Base-by-base conservation (phyloP, 2,329 filamentous ascomycete species). In the Exophiala sp. region DNA sequence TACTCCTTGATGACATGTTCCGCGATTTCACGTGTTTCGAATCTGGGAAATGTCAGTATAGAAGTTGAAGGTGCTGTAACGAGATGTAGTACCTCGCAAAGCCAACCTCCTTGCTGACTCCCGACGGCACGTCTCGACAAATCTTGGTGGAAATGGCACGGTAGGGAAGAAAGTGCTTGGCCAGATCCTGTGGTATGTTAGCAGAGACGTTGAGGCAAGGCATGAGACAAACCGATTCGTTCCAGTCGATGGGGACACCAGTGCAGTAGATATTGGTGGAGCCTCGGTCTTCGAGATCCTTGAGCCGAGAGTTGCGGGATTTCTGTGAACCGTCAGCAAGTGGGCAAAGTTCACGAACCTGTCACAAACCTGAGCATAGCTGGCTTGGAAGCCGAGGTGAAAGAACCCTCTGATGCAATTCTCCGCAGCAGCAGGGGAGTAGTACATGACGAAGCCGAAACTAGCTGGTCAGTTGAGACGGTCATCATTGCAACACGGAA, bases 181-280 rank as follows among this genome's bases (percentile, higher is more conserved):
- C 69, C 89, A 91, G 60, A 82, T 85, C 66, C 85, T 86, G 63
- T 89, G 81, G 71, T 32, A 16, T 33, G 56, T 65, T 45, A 71
- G 63, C 50, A 43, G 8, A 41, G 24, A 3, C 14, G 51, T 21
- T 24, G 32, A 16, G 42, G 47, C 7, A 3, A 21, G 9, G 21
- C 32, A 38, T 5, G 49, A 12, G 9, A 41, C 86, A 69, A 72
- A 92, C 91, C 64, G 89, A 85, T 77, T 99, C 95, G 48, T 89
- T 95, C 80, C 95, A 85, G 59, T 86, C 84, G 73, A 92, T 91
- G 34, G 94, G 94, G 41, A 99, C 82, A 72, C 97, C 99, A 24
- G 95, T 99, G 59, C 97, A 91, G 72, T 99, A 99, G 60, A 99
- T 82, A 69, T 99, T 99, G 61, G 94, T 97, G 43, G 95, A 97